These are phyloP conservation scores for Ceratobasidium sp. DNA, from an alignment of 1,284 basidiomycete genomes.

Conservation along the genomic window DNA sequence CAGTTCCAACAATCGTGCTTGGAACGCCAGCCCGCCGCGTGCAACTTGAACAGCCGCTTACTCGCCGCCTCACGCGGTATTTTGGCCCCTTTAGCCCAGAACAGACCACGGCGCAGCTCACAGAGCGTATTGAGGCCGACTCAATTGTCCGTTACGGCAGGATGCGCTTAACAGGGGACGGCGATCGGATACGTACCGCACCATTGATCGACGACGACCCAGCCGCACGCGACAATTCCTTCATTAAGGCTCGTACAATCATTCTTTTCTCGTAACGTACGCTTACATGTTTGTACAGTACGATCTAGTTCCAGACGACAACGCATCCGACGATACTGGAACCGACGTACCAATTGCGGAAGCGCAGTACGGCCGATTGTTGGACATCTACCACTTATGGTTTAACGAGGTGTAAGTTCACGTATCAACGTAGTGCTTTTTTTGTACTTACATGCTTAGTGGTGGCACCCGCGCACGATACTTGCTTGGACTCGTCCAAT, in stretches of 20 bases:
- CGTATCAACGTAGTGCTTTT: not conserved
- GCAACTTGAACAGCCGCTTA: not conserved
- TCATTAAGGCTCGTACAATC: not conserved
- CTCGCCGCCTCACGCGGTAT: not conserved
- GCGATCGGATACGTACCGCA: not conserved
- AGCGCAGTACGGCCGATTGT: constrained; percentile 7
- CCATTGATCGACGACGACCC: not conserved
- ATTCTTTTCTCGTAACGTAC: not conserved
- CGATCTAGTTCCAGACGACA: not conserved
- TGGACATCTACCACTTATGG: constrained; percentile 3
- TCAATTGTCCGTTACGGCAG: constrained; percentile 2
- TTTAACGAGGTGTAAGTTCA: not conserved
- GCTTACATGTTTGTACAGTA: not conserved
- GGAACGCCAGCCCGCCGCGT: too few relatives aligned
- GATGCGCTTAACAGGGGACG: constrained; percentile 7
- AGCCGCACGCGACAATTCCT: not conserved
- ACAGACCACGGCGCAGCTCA: not conserved
- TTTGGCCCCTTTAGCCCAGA: not conserved
- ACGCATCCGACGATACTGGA: not conserved
- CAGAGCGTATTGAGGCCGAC: not conserved
- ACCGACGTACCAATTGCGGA: not conserved
- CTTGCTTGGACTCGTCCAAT: not conserved
- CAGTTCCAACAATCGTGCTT: not conserved
- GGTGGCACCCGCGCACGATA: not conserved
- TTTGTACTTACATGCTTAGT: not conserved